Evolutionary conservation across 345 rosid species (phyloP).

Genomic region (Eucalyptus pauciflora): DNA sequence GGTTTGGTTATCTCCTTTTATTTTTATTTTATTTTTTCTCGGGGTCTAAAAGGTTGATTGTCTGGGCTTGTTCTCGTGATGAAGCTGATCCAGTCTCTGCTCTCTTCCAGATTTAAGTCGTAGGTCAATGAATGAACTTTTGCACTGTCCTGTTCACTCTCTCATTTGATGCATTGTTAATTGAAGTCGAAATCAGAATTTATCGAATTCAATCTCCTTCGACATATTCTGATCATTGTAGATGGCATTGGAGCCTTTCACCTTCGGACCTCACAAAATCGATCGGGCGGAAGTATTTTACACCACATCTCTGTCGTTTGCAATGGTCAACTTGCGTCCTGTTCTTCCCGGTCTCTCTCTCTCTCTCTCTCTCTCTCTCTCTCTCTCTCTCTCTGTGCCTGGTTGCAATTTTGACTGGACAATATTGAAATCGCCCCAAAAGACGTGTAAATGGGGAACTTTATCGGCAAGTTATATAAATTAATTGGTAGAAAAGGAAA

Average conservation of each 20-base stretch:
- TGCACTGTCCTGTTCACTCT: not conserved
- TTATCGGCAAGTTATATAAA: not conserved
- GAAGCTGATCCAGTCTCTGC: not conserved
- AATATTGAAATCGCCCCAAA: not conserved
- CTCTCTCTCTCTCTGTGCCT: not conserved
- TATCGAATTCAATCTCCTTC: not conserved
- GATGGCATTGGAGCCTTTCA: not conserved
- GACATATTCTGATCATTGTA: not conserved
- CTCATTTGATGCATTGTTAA: not conserved
- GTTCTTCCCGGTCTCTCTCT: slow-evolving; percentile 52
- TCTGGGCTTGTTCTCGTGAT: not conserved
- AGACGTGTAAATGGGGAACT: not conserved
- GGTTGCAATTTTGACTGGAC: not conserved
- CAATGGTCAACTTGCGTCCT: slow-evolving; percentile 87
- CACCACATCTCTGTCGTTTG: slow-evolving; percentile 57
- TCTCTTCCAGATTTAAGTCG: not conserved
- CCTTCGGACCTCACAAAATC: slow-evolving; percentile 66
- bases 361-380: not conserved
- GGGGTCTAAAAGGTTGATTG: not conserved
- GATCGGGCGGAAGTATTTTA: slow-evolving; percentile 66
- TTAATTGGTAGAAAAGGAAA: not conserved
- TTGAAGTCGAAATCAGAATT: not conserved
- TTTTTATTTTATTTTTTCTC: not conserved
- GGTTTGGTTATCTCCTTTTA: not conserved
- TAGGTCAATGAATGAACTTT: not conserved